Percentiles rank a stretch among this genome's conserved stretches.
phyloP scores from a whole-genome alignment of 495 filamentous ascomycete species.

The Xanthoparmelia taractica region DNA sequence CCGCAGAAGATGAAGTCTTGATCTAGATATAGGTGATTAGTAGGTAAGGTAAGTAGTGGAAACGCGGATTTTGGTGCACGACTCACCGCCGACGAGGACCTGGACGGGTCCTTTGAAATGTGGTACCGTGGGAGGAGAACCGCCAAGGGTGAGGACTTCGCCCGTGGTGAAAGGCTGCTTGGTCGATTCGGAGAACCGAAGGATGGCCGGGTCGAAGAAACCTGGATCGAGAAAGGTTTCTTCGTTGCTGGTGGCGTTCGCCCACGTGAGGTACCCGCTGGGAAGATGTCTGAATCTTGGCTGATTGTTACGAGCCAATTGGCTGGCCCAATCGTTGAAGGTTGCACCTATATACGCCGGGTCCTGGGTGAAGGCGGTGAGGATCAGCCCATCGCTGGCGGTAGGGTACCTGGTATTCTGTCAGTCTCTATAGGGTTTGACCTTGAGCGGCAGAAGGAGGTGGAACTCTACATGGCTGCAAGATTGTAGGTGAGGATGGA shows the following conservation, averaged over 20 bases:
- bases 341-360: conserved; percentile 30
- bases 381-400: conserved; percentile 45
- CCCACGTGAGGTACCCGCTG: conserved; percentile 41
- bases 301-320: conserved; percentile 37
- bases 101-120: conserved; percentile 40
- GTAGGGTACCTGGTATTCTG: conserved; percentile 32
- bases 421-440: background rate
- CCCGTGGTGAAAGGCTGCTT: conserved; percentile 44
- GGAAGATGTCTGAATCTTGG: conserved; percentile 34
- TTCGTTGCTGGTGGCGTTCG: conserved; percentile 29
- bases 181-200: conserved; percentile 33
- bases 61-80: background rate
- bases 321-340: conserved; percentile 38
- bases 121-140: conserved; percentile 23
- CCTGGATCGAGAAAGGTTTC: conserved; percentile 39
- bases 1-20: conserved; percentile 46
- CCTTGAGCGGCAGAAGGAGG: background rate
- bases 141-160: conserved; percentile 39
- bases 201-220: conserved; percentile 40
- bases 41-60: background rate
- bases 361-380: conserved; percentile 48
- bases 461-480: conserved; percentile 25
- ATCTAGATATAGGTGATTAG: conserved; percentile 20
- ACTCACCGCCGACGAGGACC: conserved; percentile 36
- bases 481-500: conserved; percentile 36